Base-by-base conservation (phyloP, 2,329 filamentous ascomycete species). In the Harringtonia aguacate region DNA sequence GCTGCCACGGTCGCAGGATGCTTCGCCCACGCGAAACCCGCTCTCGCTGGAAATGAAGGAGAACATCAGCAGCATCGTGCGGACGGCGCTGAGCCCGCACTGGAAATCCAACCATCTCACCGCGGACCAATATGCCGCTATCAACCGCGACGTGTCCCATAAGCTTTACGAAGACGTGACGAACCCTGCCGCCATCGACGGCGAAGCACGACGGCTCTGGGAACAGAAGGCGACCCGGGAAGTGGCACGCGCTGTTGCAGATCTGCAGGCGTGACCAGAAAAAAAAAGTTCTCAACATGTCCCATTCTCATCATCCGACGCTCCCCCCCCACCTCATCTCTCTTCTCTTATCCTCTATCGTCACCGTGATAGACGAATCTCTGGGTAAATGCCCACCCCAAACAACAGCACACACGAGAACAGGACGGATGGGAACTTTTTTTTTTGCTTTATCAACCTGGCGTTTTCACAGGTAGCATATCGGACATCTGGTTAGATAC, bases 101-200 rank as follows among this genome's bases (percentile, higher is more conserved):
- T 97, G 90, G 70, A 76, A 81, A 49, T 82, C 82, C 35, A 81
- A 84, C 53, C 77, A 82, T 50, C 74, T 97, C 49, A 87, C 81
- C 17, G 86, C 88, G 53, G 86, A 95, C 47, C 84, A 95, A 61
- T 98, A 94, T 61, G 90, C 86, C 3, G 79, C 79, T 45, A 95
- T 97, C 63, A 97, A 97, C 59, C 81, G 88, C 49, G 82, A 84
- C 48, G 81, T 97, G 29, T 95, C 87, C 35, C 82, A 87, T 46
- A 85, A 83, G 65, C 69, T 98, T 46, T 98, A 98, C 63, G 87
- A 79, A 51, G 74, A 79, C 48, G 69, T 77, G 37, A 67, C 68
- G 39, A 67, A 72, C 48, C 69, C 70, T 14, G 64, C 70, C 18
- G 63, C 69, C 21, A 70, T 92, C 27, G 76, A 84, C 55, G 73